phyloP scores from a whole-genome alignment of 2,329 filamentous ascomycete genomes.

The Blastomyces parvus region DNA sequence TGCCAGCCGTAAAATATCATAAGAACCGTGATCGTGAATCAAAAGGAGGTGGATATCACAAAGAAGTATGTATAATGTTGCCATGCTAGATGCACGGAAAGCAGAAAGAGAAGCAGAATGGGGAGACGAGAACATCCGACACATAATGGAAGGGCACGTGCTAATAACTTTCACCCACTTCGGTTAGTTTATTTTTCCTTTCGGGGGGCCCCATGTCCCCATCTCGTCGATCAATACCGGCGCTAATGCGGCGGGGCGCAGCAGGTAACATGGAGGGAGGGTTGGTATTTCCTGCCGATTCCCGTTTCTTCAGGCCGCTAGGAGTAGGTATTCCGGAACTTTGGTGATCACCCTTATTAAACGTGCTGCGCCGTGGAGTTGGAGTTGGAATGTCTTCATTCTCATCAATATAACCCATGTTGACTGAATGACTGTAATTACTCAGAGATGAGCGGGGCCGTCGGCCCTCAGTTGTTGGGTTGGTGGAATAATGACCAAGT shows the following conservation, averaged over 20 bases:
- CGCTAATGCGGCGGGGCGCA: slow-evolving; percentile 33
- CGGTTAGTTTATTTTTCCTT: slow-evolving; percentile 43
- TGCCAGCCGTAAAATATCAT: slow-evolving; percentile 5
- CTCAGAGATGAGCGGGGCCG: slow-evolving; percentile 64
- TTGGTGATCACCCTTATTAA: slow-evolving; percentile 32
- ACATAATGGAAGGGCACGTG: slow-evolving; percentile 9
- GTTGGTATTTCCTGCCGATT: slow-evolving; percentile 38
- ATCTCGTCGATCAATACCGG: slow-evolving; percentile 25
- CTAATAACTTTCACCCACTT: slow-evolving; percentile 51
- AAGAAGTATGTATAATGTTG: slow-evolving; percentile 17
- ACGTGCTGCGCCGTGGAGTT: slow-evolving; percentile 31
- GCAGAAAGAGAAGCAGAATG: slow-evolving; percentile 6
- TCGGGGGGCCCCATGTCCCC: slow-evolving; percentile 42
- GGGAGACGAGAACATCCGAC: slow-evolving; percentile 10
- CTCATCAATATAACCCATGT: slow-evolving; percentile 48
- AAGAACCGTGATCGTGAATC: slow-evolving; percentile 4
- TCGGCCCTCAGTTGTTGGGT: slow-evolving; percentile 40
- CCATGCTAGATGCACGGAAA: slow-evolving; percentile 13
- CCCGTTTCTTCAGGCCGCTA: slow-evolving; percentile 41
- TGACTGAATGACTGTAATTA: slow-evolving; percentile 50
- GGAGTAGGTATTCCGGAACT: slow-evolving; percentile 44
- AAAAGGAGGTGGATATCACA: slow-evolving; percentile 11
- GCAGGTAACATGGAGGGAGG: slow-evolving; percentile 33
- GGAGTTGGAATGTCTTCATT: slow-evolving; percentile 42
- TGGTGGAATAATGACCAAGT: slow-evolving; percentile 45